These are phyloP conservation scores for Barnettozyma botsteinii DNA, from an alignment of 805 yeast species.

Conservation along the genomic window DNA sequence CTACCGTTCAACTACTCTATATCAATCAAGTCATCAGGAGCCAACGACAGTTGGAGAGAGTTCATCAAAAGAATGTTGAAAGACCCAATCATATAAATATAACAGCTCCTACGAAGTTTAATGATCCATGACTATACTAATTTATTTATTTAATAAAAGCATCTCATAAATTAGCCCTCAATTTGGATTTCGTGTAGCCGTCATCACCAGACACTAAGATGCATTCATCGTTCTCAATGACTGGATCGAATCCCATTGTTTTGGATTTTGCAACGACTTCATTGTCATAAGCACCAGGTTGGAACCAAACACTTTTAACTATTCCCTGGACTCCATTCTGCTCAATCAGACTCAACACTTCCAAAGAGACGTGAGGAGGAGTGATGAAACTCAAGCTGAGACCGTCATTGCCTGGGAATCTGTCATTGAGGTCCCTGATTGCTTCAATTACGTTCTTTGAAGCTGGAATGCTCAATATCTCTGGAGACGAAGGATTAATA, in stretches of 20 bases:
- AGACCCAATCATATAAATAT: conserved; percentile 13
- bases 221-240: conserved; percentile 55
- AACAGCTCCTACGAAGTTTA: not conserved
- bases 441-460: conserved; percentile 29
- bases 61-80: conserved; percentile 40
- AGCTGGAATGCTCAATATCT: conserved; percentile 41
- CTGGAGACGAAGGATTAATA: conserved; percentile 50
- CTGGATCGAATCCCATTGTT: conserved; percentile 28
- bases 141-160: no score
- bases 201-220: conserved; percentile 63
- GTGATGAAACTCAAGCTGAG: conserved; percentile 65
- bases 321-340: conserved; percentile 18
- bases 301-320: conserved; percentile 69
- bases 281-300: conserved; percentile 69
- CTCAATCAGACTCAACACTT: conserved; percentile 36
- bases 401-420: conserved; percentile 33
- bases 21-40: conserved; percentile 22
- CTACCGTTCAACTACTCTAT: conserved; percentile 59
- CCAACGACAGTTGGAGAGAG: conserved; percentile 25
- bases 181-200: not conserved
- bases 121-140: no score
- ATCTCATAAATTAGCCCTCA: conserved; percentile 4
- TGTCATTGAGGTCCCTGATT: conserved; percentile 15
- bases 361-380: conserved; percentile 58
- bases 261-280: conserved; percentile 40